Evolutionary conservation across 2,329 filamentous ascomycete genomes (phyloP), one percentile per base, ranked within the genome.

Genomic region (Chrysoporthe deuterocubensis): DNA sequence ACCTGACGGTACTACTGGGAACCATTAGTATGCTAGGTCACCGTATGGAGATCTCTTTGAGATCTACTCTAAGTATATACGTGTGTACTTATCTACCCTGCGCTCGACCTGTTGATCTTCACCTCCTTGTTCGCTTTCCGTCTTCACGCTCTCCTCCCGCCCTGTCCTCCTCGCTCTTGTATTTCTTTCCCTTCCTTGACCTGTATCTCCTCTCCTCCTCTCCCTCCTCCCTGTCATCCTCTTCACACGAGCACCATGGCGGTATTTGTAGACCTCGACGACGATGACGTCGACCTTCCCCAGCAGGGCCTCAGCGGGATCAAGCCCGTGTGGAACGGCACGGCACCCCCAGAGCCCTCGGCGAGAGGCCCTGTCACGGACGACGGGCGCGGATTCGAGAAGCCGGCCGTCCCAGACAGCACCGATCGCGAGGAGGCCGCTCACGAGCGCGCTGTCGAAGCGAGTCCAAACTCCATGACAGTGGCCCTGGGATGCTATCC

Each of bases 401-500:
- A 32, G 11, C 48, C 18, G 11, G 62, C 37, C 59, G 56, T 62
- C 40, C 37, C 57, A 48, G 62, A 70, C 58, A 64, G 37, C 16
- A 59, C 66, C 62, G 62, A 69, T 63, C 68, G 62, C 65, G 71
- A 72, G 67, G 71, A 72, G 65, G 71, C 66, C 61, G 64, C 71
- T 70, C 68, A 66, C 67, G 69, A 70, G 71, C 64, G 63, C n/a
- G 71, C 68, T 60, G 75, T 74, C 69, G 72, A 71, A 72, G 76
- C 79, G 72, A 82, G 84, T 75, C 85, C 81, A 65, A 89, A 86
- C 80, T 81, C 82, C 73, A 85, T 89, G 79, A 86, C 87, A 71
- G 83, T 85, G 76, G 86, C 87, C 76, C 79, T 91, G 78, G 86
- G 85, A 78, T 90, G 87, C 81, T 90, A 90, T 83, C 88, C 88